A percentile compares a stretch with the other conserved stretches of the same genome.
These are phyloP conservation scores for Sapria himalayana DNA, from an alignment of 345 rosid genomes.

Conservation along the genomic window DNA sequence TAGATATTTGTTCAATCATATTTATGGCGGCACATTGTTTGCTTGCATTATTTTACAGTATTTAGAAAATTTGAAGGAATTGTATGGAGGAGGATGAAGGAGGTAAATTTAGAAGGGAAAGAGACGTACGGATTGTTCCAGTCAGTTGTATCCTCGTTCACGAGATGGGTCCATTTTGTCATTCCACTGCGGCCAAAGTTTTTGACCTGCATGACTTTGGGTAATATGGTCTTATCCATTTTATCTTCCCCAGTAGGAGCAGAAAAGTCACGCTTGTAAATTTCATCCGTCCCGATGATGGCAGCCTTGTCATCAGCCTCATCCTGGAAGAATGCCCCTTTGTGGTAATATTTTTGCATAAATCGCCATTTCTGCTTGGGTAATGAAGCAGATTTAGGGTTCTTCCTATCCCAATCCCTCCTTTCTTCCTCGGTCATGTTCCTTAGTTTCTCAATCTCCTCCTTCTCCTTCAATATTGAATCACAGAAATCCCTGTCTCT, in stretches of 20 bases:
- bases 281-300: slow-evolving; percentile 22
- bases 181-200: slow-evolving; percentile 75
- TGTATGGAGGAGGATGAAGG: no score
- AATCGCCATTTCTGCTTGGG: slow-evolving; percentile 54
- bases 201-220: slow-evolving; percentile 66
- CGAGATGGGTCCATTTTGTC: slow-evolving; percentile 82
- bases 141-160: slow-evolving; percentile 60
- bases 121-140: slow-evolving; percentile 65
- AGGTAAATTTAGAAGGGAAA: no score
- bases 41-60: no score
- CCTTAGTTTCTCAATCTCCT: slow-evolving; percentile 55
- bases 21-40: no score
- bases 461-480: slow-evolving; percentile 53
- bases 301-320: slow-evolving; percentile 30
- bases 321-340: slow-evolving; percentile 57
- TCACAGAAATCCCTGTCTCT: slow-evolving; percentile 46
- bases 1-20: no score
- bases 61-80: no score
- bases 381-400: slow-evolving; percentile 32
- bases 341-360: slow-evolving; percentile 66
- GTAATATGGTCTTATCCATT: slow-evolving; percentile 50
- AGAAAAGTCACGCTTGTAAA: slow-evolving; percentile 43
- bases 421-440: slow-evolving; percentile 74
- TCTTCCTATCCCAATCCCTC: slow-evolving; percentile 71
- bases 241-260: slow-evolving; percentile 68